Evolutionary conservation across 1,139 yeast genomes (phyloP).

Genomic region (Suhomyces bolitotheri): DNA sequence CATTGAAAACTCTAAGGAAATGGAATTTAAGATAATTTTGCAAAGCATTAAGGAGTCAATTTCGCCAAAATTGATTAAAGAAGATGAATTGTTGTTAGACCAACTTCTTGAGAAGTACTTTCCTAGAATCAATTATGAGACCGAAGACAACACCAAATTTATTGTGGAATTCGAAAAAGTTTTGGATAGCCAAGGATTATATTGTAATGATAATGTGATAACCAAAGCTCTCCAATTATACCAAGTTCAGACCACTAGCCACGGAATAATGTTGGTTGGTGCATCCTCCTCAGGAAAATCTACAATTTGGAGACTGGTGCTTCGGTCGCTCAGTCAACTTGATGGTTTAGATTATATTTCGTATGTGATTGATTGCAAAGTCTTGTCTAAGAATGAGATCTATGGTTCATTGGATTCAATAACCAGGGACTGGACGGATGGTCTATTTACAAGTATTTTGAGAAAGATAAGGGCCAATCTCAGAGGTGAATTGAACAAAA

Average conservation of each 20-base stretch:
- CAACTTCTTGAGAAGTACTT: conserved; percentile 30
- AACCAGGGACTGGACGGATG: conserved; percentile 94
- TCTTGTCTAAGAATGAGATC: conserved; percentile 61
- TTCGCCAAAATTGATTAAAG: conserved; percentile 60
- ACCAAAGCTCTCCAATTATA: conserved; percentile 62
- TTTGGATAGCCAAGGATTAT: conserved; percentile 23
- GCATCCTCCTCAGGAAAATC: conserved; percentile 77
- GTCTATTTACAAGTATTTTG: conserved; percentile 69
- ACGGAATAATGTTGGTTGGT: conserved; percentile 85
- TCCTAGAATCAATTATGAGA: conserved; percentile 17
- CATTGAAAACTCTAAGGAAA: background rate
- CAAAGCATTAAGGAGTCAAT: conserved; percentile 60
- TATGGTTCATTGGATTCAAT: conserved; percentile 73
- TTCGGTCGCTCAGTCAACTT: conserved; percentile 41
- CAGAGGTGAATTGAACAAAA: conserved; percentile 56
- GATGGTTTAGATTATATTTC: conserved; percentile 38
- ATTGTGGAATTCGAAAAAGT: conserved; percentile 16
- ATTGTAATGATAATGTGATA: conserved; percentile 43
- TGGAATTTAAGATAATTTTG: conserved; percentile 46
- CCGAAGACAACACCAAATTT: conserved; percentile 20
- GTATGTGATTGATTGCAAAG: conserved; percentile 72
- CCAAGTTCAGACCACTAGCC: conserved; percentile 65
- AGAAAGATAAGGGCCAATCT: conserved; percentile 59
- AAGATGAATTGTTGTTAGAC: conserved; percentile 48
- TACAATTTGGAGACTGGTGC: conserved; percentile 49